A percentile compares a stretch with the other conserved stretches of the same genome.
Conservation (phyloP, 176 grass and related monocot species). For the Olyra latifolia region DNA sequence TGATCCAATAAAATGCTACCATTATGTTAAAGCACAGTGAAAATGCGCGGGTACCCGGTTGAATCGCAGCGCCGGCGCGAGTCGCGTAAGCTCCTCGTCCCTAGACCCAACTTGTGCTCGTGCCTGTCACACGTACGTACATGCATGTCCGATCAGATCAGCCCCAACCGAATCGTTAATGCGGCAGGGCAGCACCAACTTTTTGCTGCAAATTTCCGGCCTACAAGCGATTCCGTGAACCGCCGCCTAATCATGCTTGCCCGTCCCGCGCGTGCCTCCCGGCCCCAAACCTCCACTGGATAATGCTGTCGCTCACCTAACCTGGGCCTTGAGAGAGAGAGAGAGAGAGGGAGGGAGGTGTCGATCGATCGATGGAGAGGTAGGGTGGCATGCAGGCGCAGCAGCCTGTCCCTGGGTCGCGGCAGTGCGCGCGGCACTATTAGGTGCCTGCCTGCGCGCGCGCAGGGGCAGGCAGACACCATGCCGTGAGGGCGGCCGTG, state of each 20-base stretch:
- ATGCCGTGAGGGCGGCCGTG: slow-evolving; percentile 29
- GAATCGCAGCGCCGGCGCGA: background rate
- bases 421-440: slow-evolving; percentile 1
- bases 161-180: slow-evolving; percentile 28
- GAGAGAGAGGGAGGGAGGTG: background rate
- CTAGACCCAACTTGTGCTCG: background rate
- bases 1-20: background rate
- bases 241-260: slow-evolving; percentile 29
- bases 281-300: slow-evolving; percentile 49
- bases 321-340: slow-evolving; percentile 32
- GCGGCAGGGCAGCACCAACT: slow-evolving; percentile 33
- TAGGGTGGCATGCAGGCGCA: background rate
- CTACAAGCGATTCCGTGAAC: background rate
- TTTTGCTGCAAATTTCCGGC: slow-evolving; percentile 16
- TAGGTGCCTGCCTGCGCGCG: slow-evolving; percentile 28
- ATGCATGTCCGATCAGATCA: background rate
- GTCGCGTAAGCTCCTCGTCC: background rate
- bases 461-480: slow-evolving; percentile 23
- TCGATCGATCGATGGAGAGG: slow-evolving; percentile 2
- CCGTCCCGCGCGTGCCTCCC: slow-evolving; percentile 29
- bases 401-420: slow-evolving; percentile 17
- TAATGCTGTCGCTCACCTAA: slow-evolving; percentile 48
- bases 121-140: slow-evolving; percentile 10
- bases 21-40: background rate
- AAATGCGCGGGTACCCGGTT: background rate